Evolutionary conservation across 768 basidiomycete species (phyloP).

Genomic region (Gloeopeniophorella convolvens): DNA sequence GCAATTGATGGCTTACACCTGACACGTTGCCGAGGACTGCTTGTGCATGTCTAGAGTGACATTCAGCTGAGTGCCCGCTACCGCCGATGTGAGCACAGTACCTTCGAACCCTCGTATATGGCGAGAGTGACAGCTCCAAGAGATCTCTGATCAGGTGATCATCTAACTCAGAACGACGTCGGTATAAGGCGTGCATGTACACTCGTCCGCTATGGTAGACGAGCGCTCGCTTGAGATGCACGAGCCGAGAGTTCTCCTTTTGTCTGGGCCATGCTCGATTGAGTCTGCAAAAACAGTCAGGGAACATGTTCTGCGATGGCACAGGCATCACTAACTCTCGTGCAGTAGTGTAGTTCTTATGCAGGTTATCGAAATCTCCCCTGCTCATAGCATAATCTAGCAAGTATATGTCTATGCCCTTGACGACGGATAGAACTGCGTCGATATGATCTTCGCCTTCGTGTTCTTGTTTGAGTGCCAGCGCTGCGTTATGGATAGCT

Average conservation of each 20-base stretch:
- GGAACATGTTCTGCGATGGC: background rate
- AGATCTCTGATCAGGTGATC: constrained; percentile 62
- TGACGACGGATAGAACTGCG: constrained; percentile 65
- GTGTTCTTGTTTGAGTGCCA: constrained; percentile 50
- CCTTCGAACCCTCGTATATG: constrained; percentile 74
- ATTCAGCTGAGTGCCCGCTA: background rate
- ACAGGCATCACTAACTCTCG: constrained; percentile 44
- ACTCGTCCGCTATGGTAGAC: constrained; percentile 70
- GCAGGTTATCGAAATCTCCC: constrained; percentile 51
- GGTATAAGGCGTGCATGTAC: constrained; percentile 72
- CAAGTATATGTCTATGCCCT: constrained; percentile 70
- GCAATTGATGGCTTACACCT: constrained; percentile 39
- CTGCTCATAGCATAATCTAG: constrained; percentile 62
- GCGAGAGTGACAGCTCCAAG: constrained; percentile 69
- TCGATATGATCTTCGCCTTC: constrained; percentile 82
- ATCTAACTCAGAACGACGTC: constrained; percentile 67
- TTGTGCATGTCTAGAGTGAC: constrained; percentile 54
- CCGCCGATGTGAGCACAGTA: constrained; percentile 28
- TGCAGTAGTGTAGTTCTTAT: constrained; percentile 59
- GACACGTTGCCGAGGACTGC: constrained; percentile 55
- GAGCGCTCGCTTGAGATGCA: constrained; percentile 73
- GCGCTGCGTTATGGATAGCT: constrained; percentile 61
- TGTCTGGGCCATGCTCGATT: constrained; percentile 67
- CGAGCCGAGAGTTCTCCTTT: constrained; percentile 66
- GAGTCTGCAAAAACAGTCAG: constrained; percentile 35